Conservation (phyloP, 1,284 basidiomycete genomes). For the Grifola frondosa region DNA sequence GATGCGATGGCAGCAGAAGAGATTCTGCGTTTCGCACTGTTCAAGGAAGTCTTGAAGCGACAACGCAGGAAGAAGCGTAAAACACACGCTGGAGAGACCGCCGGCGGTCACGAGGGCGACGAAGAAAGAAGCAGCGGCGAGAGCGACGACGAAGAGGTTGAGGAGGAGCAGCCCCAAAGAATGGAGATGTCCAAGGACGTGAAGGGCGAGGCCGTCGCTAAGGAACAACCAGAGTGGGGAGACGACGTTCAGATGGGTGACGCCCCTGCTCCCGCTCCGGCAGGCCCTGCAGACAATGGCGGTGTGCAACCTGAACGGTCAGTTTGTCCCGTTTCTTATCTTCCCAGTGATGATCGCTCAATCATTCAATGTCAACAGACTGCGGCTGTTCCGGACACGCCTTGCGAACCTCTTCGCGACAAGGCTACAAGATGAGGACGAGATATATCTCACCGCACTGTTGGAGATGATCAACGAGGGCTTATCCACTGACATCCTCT, state of each 20-base stretch:
- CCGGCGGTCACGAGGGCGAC: conserved; percentile 43
- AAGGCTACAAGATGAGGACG: conserved; percentile 72
- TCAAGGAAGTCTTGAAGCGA: conserved; percentile 93
- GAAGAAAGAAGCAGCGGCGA: conserved; percentile 52
- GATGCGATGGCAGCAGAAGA: conserved; percentile 93
- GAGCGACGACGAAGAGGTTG: conserved; percentile 52
- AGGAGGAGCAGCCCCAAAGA: conserved; percentile 50
- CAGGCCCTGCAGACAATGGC: conserved; percentile 39
- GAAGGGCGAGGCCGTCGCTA: conserved; percentile 30
- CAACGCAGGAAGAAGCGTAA: conserved; percentile 79
- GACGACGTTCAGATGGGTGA: conserved; percentile 65
- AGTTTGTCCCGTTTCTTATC: conserved; percentile 14
- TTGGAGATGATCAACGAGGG: conserved; percentile 82
- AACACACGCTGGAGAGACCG: conserved; percentile 58
- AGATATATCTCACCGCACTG: conserved; percentile 69
- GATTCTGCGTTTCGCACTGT: conserved; percentile 95
- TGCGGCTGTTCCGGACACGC: conserved; percentile 76
- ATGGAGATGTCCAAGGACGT: conserved; percentile 44
- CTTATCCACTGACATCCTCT: conserved; percentile 65
- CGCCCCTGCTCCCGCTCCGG: conserved; percentile 34
- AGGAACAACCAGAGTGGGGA: conserved; percentile 45
- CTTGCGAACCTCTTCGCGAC: conserved; percentile 72
- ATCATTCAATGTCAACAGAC: conserved; percentile 43
- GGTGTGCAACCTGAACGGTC: conserved; percentile 58
- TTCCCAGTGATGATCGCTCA: no score